Base-by-base conservation (phyloP, 2,329 filamentous ascomycete species). In the Pseudogymnoascus sp. region DNA sequence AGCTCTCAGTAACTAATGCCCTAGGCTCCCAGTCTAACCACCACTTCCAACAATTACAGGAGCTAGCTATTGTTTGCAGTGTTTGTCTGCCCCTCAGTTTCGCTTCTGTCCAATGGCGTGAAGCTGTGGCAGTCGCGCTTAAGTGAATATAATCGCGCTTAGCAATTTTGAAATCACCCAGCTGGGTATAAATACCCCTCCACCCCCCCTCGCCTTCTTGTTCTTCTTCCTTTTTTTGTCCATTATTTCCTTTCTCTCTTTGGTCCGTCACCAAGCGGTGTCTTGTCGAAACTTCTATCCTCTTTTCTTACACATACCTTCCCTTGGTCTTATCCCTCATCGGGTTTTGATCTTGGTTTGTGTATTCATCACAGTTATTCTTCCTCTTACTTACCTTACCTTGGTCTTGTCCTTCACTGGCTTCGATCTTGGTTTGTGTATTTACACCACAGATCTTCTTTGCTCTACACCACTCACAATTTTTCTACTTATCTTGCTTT, bases 111-210 rank as follows among this genome's bases (percentile, higher is more conserved):
- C 50, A 56, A 56, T 56, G 17, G 17, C 17, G 17, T 56, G 50
- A 33, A 15, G 50, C 50, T 2, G 6, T 56, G 29, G 33, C 17
- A 19, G 17, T 56, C 29, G 50, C 50, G 50, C 50, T 56, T 56
- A 56, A 33, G 50, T 56, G 50, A 56, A 56, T 56, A 56, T 56
- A 10, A 19, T 29, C 50, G 29, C 50, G 50, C 50, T 56, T 56
- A 33, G 6, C 29, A 33, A 9, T 33, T 56, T 33, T 5, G 26
- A 33, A 56, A 56, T 56, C 50, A 56, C 29, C 50, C 50, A 33
- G 29, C 50, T 56, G 10, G 29, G 50, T 56, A 56, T 56, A 56
- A 56, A 56, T 56, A 21, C 50, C 17, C 50, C 50, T 4, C 3
- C 17, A 1, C 17, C 3, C 26, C 17, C 29, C 17, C 17, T 7